Percentiles rank a stretch among this genome's conserved stretches.
Conservation (phyloP, 2,329 filamentous ascomycete genomes). For the Paracoccidioides brasiliensis region DNA sequence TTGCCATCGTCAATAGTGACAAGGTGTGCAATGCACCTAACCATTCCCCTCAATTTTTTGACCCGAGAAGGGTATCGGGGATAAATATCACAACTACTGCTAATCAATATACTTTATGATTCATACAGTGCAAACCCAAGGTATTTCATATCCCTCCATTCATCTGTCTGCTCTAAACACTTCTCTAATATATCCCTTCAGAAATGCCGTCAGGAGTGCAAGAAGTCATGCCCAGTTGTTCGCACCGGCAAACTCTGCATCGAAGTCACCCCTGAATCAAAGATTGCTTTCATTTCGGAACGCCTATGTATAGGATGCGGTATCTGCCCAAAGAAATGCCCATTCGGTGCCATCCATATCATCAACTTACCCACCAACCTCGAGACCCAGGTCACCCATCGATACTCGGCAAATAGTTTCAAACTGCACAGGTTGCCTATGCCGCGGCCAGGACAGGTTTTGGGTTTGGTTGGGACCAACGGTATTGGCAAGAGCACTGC, state of each 20-base stretch:
- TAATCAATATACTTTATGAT: conserved; percentile 12
- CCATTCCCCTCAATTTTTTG: conserved; percentile 22
- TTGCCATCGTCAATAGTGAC: conserved; percentile 97
- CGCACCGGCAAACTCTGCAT: conserved; percentile 96
- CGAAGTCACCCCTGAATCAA: conserved; percentile 76
- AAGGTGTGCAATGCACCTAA: conserved; percentile 52
- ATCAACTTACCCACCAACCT: conserved; percentile 99
- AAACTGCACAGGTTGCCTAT: conserved; percentile 95
- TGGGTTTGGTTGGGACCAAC: conserved; percentile 96
- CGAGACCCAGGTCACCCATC: conserved; percentile 93
- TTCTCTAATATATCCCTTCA: conserved; percentile 23
- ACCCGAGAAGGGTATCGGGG: conserved; percentile 8
- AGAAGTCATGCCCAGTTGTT: conserved; percentile 95
- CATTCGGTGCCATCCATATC: conserved; percentile 96
- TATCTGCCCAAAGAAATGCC: conserved; percentile 99
- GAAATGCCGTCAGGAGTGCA: conserved; percentile 99
- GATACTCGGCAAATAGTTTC: conserved; percentile 99
- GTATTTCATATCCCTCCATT: conserved; percentile 32
- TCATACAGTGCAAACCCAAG: conserved; percentile 69
- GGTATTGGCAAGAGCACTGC: conserved; percentile 99
- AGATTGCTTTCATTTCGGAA: conserved; percentile 97
- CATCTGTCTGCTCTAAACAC: not conserved
- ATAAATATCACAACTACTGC: conserved; percentile 26
- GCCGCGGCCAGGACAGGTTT: conserved; percentile 85
- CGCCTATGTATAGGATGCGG: conserved; percentile 93